Percentiles rank a stretch among this genome's conserved stretches.
phyloP scores from a whole-genome alignment of 805 yeast species.

The Lipomyces sp. region DNA sequence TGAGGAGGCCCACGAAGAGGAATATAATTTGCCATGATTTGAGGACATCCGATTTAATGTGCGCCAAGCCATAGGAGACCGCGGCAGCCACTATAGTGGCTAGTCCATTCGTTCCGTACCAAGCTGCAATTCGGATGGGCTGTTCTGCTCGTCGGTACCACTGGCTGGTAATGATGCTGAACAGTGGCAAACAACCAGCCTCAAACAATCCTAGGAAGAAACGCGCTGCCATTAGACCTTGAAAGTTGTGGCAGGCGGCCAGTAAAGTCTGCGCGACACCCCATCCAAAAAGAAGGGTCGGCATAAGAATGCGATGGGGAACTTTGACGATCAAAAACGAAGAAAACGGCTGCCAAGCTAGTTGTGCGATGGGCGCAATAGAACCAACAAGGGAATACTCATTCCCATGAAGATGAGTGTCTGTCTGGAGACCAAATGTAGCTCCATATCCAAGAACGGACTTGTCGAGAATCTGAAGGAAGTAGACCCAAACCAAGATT shows the following conservation, averaged over 20 bases:
- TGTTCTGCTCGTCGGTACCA: conserved; percentile 57
- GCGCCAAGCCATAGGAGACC: conserved; percentile 25
- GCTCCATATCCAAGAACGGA: conserved; percentile 6
- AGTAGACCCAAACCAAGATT: conserved; percentile 6
- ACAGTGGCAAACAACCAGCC: conserved; percentile 57
- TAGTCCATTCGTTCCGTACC: conserved; percentile 46
- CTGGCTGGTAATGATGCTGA: conserved; percentile 64
- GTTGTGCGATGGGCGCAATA: conserved; percentile 54
- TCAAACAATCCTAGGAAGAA: conserved; percentile 56
- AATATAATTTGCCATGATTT: conserved; percentile 22
- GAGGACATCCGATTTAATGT: conserved; percentile 19
- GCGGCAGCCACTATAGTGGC: conserved; percentile 33
- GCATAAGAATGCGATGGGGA: conserved; percentile 44
- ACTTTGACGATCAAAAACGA: conserved; percentile 36
- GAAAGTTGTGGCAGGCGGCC: conserved; percentile 52
- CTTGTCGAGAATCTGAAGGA: conserved; percentile 10
- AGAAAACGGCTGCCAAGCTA: conserved; percentile 54
- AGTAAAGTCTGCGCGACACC: conserved; percentile 51
- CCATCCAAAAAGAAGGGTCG: conserved; percentile 50
- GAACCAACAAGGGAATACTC: conserved; percentile 54
- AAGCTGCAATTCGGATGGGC: conserved; percentile 56
- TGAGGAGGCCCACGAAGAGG: conserved; percentile 13
- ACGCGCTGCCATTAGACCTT: conserved; percentile 52
- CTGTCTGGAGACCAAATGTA: conserved; percentile 42
- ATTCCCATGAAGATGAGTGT: conserved; percentile 48